Base-by-base conservation (phyloP, 495 filamentous ascomycete genomes). In the Lepraria neglecta region DNA sequence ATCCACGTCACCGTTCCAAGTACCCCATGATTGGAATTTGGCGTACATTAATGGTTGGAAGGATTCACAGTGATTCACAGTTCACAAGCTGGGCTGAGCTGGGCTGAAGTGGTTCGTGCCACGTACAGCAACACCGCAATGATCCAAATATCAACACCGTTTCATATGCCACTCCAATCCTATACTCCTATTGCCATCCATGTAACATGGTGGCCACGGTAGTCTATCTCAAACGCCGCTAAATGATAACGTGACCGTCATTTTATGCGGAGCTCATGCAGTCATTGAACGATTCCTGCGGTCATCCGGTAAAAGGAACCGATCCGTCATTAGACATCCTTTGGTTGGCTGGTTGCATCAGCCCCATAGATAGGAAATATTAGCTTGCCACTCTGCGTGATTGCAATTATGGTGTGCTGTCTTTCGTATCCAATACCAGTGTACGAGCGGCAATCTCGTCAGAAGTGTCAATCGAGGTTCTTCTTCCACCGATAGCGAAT, bases 201-300 rank as follows among this genome's bases (percentile, higher is more conserved):
- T 14, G 1, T 35, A 51, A 14, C 9, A 33, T 58, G n/a, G 3
- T 33, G 33, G 21, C 40, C 14, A 30, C 38, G 33, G 21, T 43
- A 24, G 4, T 24, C 9, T 17, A 48, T 19, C 19, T 21, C 21
- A 40, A 15, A 15, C 15, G 47, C 47, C 38, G 21, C 46, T 40
- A 11, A 3, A 28, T 43, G 58, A 45, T 60, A 60, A 42, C 35
- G 33, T 52, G 58, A 60, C 58, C 5, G 4, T 40, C 11, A 2
- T 38, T 60, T 31, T 14, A 60, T 42, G 45, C 45, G 1, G 15
- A 17, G 57, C 28, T 47, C 6, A 40, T 40, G 57, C 57, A 35
- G 33, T 24, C 24, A 24, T 24, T 38, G 35, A 38, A 38, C 35
- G 15, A n/a, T 59, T 15, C 9, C 17, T 43, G 19, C 24, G 1